Evolutionary conservation across 2,329 filamentous ascomycete species (phyloP).

Genomic region (Alternaria metachromatica): DNA sequence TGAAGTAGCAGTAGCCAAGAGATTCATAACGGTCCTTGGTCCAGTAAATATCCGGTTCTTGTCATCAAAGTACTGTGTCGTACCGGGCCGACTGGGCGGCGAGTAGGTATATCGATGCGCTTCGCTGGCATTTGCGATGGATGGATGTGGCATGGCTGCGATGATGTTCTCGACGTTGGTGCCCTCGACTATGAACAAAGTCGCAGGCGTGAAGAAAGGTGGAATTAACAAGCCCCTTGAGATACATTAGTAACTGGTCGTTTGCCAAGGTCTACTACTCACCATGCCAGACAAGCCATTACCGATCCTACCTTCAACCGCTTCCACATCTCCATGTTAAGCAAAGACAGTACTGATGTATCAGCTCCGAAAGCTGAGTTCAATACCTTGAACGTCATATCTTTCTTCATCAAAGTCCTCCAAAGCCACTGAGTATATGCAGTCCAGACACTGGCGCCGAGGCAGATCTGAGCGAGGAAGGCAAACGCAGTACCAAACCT

Average conservation of each 20-base stretch:
- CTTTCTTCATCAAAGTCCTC: neutral
- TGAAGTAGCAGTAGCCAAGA: neutral
- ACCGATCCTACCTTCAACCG: neutral
- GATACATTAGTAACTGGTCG: neutral
- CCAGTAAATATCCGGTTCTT: neutral
- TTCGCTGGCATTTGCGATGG: neutral
- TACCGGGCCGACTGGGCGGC: neutral
- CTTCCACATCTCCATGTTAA: neutral
- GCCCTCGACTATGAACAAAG: neutral
- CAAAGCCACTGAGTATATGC: neutral
- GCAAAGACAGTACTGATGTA: neutral
- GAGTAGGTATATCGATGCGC: neutral
- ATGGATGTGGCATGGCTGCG: neutral
- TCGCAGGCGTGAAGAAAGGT: neutral
- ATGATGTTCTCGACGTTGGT: neutral
- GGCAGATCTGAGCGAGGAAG: constrained; percentile 1
- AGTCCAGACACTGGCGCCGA: neutral
- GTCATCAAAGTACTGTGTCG: neutral
- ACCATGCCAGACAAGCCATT: neutral
- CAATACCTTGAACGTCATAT: neutral
- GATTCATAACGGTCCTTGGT: neutral
- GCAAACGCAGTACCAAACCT: constrained; percentile 1
- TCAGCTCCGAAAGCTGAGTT: neutral
- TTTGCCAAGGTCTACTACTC: neutral
- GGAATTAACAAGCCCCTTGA: neutral